phyloP scores from a whole-genome alignment of 352 stramenopile species.

The Globisporangium rhizosaccharum region DNA sequence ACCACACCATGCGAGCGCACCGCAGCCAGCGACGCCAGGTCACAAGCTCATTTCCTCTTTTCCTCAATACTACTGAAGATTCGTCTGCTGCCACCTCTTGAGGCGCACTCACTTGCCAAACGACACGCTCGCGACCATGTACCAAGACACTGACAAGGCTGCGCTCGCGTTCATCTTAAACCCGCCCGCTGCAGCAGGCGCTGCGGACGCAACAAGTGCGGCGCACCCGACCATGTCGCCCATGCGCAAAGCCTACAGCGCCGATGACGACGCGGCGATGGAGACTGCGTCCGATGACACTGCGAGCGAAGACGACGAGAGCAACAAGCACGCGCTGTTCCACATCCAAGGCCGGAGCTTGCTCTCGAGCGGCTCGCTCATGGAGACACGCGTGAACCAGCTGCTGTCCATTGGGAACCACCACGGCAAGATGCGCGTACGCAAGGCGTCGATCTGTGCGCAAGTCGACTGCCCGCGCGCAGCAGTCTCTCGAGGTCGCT shows the following conservation, averaged over 20 bases:
- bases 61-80: no score
- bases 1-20: no score
- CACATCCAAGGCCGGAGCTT: conserved; percentile 47
- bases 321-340: conserved; percentile 27
- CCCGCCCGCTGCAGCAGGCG: conserved; percentile 25
- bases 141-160: conserved; percentile 46
- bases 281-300: conserved; percentile 21
- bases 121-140: conserved; percentile 14
- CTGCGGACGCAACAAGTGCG: conserved; percentile 2
- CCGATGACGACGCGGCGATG: conserved; percentile 20
- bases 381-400: conserved; percentile 54
- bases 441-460: conserved; percentile 56
- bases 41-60: no score
- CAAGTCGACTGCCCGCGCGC: conserved; percentile 44
- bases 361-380: conserved; percentile 38
- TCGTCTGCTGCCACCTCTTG: background rate
- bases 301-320: conserved; percentile 29
- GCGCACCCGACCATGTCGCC: conserved; percentile 31
- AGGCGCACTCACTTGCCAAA: no score
- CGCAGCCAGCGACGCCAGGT: no score
- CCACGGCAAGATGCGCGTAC: conserved; percentile 65
- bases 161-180: conserved; percentile 74
- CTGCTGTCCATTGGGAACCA: conserved; percentile 50
- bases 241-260: conserved; percentile 26
- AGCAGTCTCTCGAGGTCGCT: conserved; percentile 46